Conservation (phyloP, 139 green algal species). For the Eudorina sp. region DNA sequence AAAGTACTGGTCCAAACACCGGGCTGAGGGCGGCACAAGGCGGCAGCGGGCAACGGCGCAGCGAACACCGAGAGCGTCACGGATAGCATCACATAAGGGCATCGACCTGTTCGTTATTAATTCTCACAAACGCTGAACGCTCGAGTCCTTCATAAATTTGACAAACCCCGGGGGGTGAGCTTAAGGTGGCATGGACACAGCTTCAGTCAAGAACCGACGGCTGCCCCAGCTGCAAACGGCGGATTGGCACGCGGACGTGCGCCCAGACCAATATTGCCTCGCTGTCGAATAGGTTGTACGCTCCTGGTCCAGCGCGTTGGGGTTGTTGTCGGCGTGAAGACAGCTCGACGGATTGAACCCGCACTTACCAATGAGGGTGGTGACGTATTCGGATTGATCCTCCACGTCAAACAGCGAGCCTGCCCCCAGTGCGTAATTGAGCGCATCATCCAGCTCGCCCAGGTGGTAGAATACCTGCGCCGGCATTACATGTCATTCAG, state of each 20-base stretch:
- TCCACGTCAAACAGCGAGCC: slow-evolving; percentile 94
- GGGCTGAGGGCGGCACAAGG: slow-evolving; percentile 72
- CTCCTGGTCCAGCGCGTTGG: too few relatives aligned
- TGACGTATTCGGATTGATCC: slow-evolving; percentile 93
- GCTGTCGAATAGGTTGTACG: too few relatives aligned
- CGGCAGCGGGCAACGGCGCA: not conserved
- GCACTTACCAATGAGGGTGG: slow-evolving; percentile 93
- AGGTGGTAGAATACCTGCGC: slow-evolving; percentile 99
- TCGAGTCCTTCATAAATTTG: too few relatives aligned
- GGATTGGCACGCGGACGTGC: too few relatives aligned
- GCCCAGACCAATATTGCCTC: too few relatives aligned
- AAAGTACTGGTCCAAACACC: slow-evolving; percentile 97
- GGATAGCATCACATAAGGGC: not conserved
- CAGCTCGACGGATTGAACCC: not conserved
- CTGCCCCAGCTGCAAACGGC: too few relatives aligned
- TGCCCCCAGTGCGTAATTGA: slow-evolving; percentile 95
- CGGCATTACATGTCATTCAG: not conserved
- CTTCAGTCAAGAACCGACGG: too few relatives aligned
- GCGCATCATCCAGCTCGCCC: slow-evolving; percentile 95
- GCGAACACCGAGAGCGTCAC: not conserved
- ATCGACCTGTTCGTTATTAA: too few relatives aligned
- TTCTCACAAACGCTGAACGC: too few relatives aligned
- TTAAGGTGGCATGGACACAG: too few relatives aligned
- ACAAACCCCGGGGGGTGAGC: too few relatives aligned
- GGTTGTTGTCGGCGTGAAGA: too few relatives aligned